Evolutionary conservation across 306 rosid genomes (phyloP).

Genomic region (Quillaja saponaria): DNA sequence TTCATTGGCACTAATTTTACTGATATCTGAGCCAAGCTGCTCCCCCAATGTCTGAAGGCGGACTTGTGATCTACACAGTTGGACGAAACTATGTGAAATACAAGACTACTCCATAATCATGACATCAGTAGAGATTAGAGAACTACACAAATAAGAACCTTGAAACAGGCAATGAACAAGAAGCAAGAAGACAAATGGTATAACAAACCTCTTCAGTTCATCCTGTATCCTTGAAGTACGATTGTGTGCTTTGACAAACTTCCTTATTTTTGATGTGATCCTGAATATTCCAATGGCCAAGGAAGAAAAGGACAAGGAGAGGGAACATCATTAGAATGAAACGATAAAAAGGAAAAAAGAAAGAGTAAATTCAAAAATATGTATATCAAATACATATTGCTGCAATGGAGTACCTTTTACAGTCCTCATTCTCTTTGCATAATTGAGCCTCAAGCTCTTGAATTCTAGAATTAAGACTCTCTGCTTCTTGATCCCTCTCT

Average conservation of each 20-base stretch:
- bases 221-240: conserved; percentile 66
- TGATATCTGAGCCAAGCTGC: conserved; percentile 68
- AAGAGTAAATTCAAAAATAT: too few relatives aligned
- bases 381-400: not conserved
- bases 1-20: conserved; percentile 61
- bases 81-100: conserved; percentile 31
- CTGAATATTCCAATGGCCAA: conserved; percentile 48
- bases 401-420: conserved; percentile 55
- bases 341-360: conserved; percentile 13
- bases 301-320: conserved; percentile 24
- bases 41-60: conserved; percentile 77
- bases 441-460: conserved; percentile 87
- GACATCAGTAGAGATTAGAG: conserved; percentile 7
- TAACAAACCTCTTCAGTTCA: conserved; percentile 68
- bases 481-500: conserved; percentile 81
- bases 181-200: conserved; percentile 1
- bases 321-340: conserved; percentile 26
- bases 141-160: conserved; percentile 17
- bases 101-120: not conserved
- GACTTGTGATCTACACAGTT: conserved; percentile 63
- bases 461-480: conserved; percentile 78
- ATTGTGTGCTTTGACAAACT: conserved; percentile 67
- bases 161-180: conserved; percentile 2
- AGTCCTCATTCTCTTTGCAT: conserved; percentile 67
- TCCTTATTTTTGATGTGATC: conserved; percentile 70